Evolutionary conservation across 1,284 basidiomycete species (phyloP), one percentile per base, ranked within the genome.

Genomic region (Fereydounia khargensis): DNA sequence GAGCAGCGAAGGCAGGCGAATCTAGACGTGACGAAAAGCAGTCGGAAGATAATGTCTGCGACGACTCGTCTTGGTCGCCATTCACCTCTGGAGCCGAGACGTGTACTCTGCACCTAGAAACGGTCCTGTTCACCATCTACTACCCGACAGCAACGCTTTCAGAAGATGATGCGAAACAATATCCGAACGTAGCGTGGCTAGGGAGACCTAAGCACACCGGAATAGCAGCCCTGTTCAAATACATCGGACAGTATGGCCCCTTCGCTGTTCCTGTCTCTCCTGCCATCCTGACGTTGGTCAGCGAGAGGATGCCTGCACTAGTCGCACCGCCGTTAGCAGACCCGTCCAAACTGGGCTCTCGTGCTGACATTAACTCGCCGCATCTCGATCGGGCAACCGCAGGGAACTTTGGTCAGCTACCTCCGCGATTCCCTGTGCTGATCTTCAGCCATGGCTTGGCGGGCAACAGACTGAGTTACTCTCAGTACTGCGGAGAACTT

Each of bases 361-460:
- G 37, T 19, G 41, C 28, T 18, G 16, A 45, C n/a, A 20, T 47
- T 11, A 22, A 46, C 11, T 8, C 4, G 10, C 11, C 17, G 17
- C 16, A 23, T 18, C 35, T 3, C 4, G 42, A 56, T 25, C 43
- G 57, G 2, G 46, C 46, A 4, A 35, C 35, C 10, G 33, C 43
- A 1, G 61, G 61, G 31, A 56, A 55, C 36, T 55, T 60, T 25
- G 61, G 61, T 37, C 42, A 51, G 16, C 20, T 22, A 10, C 52
- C 62, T 0, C 42, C 59, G 3, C 44, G 43, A 6, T 68, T 71
- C n/a, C 68, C 68, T 17, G 47, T 71, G 18, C 22, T 70, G 32
- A 45, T 71, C 37, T 71, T 71, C 38, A 59, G 53, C 13, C 68
- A 71, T 35, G 65, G 68, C 9, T 54, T 71, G 2, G 65, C 68